Evolutionary conservation across 441 rosid genomes (phyloP).

Genomic region (Populus hybrid): DNA sequence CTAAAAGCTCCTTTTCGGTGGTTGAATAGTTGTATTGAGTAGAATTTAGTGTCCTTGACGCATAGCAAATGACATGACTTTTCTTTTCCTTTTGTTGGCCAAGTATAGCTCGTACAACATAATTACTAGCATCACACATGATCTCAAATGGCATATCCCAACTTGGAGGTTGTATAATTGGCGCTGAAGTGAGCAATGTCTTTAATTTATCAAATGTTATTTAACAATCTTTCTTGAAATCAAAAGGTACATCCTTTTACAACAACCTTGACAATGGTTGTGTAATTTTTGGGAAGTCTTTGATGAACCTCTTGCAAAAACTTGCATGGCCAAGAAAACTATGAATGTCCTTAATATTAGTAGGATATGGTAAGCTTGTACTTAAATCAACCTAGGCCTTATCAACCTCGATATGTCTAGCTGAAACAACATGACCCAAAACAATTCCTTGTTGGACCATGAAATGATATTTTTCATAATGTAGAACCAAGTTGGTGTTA

Average conservation of each 20-base stretch:
- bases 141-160: not conserved
- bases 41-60: not conserved
- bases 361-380: no score
- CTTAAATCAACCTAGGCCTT: no score
- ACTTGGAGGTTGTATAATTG: not conserved
- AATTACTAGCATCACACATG: not conserved
- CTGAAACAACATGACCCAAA: no score
- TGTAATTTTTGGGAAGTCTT: not conserved
- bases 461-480: no score
- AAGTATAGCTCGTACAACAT: not conserved
- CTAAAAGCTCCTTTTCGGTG: not conserved
- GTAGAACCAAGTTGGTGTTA: no score
- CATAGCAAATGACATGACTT: not conserved
- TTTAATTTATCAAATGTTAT: not conserved
- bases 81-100: not conserved
- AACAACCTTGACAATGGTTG: not conserved
- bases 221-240: not conserved
- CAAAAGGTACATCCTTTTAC: not conserved
- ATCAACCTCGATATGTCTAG: no score
- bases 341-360: no score
- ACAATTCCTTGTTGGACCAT: no score
- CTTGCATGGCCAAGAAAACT: not conserved
- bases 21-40: not conserved
- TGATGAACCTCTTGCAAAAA: not conserved
- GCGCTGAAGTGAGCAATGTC: not conserved